Percentiles rank a stretch among this genome's conserved stretches.
Evolutionary conservation across 768 basidiomycete genomes (phyloP).

Genomic region (Collybiopsis luxurians): DNA sequence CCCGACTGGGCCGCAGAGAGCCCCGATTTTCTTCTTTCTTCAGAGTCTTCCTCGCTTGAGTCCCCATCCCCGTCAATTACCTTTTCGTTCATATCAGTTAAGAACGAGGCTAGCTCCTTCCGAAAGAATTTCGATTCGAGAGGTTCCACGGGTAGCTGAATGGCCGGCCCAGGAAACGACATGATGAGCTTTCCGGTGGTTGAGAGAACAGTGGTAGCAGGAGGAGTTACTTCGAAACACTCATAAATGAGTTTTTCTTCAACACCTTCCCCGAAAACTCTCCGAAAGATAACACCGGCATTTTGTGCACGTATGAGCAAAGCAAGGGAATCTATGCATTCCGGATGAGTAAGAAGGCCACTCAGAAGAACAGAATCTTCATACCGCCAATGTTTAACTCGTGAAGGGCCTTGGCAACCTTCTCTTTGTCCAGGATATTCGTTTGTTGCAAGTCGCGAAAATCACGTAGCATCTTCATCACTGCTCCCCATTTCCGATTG

Average conservation of each 20-base stretch:
- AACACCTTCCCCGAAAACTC: too few species aligned
- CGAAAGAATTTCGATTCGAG: constrained; percentile 29
- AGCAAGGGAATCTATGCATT: too few species aligned
- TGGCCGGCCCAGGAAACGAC: constrained; percentile 45
- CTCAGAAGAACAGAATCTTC: too few species aligned
- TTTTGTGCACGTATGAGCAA: too few species aligned
- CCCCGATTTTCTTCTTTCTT: constrained; percentile 1
- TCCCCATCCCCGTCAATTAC: constrained; percentile 33
- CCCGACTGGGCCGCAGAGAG: constrained; percentile 32
- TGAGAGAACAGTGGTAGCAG: constrained; percentile 30
- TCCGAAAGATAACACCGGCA: too few species aligned
- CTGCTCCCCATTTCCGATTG: too few species aligned
- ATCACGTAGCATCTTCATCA: too few species aligned
- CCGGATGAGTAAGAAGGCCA: too few species aligned
- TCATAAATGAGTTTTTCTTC: constrained; percentile 33
- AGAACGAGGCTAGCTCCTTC: constrained; percentile 34
- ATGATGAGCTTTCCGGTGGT: constrained; percentile 40
- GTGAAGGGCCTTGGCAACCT: too few species aligned
- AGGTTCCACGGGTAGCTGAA: constrained; percentile 27
- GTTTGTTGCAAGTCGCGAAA: too few species aligned
- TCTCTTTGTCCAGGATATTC: too few species aligned
- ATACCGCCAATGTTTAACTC: too few species aligned
- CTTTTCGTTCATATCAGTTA: constrained; percentile 31
- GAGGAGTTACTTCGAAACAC: constrained; percentile 43
- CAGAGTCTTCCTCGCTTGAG: background rate